phyloP scores from a whole-genome alignment of 768 basidiomycete species.

The Pleurotus tuoliensis region DNA sequence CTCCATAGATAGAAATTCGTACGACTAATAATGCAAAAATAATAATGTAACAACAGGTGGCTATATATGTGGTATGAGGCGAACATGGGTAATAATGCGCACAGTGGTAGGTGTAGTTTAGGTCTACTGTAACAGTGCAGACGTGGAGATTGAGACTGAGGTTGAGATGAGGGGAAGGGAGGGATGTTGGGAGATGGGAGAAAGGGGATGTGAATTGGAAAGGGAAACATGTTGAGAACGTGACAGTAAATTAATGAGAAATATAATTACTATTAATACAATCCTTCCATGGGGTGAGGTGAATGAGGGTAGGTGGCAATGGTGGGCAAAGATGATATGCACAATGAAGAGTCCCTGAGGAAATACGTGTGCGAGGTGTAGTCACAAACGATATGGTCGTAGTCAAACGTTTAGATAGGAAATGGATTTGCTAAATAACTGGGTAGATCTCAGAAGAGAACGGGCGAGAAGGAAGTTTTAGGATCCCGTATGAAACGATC shows the following conservation, averaged over 20 bases:
- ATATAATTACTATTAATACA: constrained; percentile 8
- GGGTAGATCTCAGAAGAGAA: not conserved
- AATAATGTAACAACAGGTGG: not conserved
- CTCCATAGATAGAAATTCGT: too few relatives aligned
- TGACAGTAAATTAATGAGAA: not conserved
- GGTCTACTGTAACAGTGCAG: not conserved
- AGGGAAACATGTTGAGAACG: not conserved
- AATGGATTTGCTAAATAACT: not conserved
- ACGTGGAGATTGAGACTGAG: constrained; percentile 7
- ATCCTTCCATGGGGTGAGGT: constrained; percentile 4
- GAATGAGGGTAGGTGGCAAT: not conserved
- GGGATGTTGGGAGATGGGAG: not conserved
- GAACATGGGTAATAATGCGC: not conserved
- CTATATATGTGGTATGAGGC: not conserved
- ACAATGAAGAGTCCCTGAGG: not conserved
- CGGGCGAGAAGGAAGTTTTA: not conserved
- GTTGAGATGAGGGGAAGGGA: not conserved
- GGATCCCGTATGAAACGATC: not conserved
- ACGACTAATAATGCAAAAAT: not conserved
- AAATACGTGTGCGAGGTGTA: not conserved
- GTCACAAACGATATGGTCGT: not conserved
- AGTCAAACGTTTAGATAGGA: not conserved
- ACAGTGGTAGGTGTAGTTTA: not conserved
- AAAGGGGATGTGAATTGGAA: not conserved
- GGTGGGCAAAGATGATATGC: not conserved